Conservation (phyloP, 495 filamentous ascomycete species). For the Tuber melanosporum region DNA sequence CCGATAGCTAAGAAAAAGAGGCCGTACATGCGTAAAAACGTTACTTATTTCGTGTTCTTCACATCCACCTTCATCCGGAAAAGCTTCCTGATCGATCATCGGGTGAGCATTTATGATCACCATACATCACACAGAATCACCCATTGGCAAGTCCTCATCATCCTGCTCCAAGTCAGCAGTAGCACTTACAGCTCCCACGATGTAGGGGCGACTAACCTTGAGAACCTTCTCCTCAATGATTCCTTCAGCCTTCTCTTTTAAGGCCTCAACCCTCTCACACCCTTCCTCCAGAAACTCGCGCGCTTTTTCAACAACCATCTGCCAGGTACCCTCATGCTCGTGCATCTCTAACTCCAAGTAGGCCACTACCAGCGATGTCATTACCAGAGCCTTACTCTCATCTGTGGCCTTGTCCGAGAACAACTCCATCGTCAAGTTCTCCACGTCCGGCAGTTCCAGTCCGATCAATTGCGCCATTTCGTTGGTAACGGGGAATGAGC, state of each 20-base stretch:
- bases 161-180: background rate
- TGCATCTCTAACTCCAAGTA: slow-evolving; percentile 47
- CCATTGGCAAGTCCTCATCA: background rate
- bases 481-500: slow-evolving; percentile 32
- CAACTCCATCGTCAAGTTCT: slow-evolving; percentile 12
- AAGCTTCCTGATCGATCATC: background rate
- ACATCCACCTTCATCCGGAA: background rate
- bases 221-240: background rate
- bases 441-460: slow-evolving; percentile 21
- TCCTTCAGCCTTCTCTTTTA: background rate
- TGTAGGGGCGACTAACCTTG: background rate
- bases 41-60: background rate
- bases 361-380: slow-evolving; percentile 50
- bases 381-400: slow-evolving; percentile 29
- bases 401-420: background rate
- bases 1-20: background rate
- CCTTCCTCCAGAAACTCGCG: slow-evolving; percentile 43
- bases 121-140: background rate
- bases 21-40: background rate
- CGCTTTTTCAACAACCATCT: slow-evolving; percentile 52
- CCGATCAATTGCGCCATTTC: slow-evolving; percentile 30
- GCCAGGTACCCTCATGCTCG: slow-evolving; percentile 50
- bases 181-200: background rate
- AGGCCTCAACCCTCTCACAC: background rate
- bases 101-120: background rate